Evolutionary conservation across 768 basidiomycete genomes (phyloP).

Genomic region (Mycena floridula): DNA sequence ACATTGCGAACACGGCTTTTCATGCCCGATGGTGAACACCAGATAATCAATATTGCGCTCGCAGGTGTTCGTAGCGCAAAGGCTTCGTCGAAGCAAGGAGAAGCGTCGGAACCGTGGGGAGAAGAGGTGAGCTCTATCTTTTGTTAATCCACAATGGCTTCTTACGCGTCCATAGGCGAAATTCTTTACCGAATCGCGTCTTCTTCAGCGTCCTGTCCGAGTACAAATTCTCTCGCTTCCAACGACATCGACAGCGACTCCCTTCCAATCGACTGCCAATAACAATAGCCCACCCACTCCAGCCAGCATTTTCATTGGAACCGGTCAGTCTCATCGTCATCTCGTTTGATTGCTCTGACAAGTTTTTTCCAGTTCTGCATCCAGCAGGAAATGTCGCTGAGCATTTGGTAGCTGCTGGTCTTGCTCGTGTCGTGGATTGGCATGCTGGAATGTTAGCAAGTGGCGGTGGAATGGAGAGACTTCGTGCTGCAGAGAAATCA

Average conservation of each 20-base stretch:
- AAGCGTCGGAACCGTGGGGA: slow-evolving; percentile 75
- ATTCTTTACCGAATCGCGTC: slow-evolving; percentile 87
- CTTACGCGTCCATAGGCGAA: slow-evolving; percentile 52
- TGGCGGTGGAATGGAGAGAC: slow-evolving; percentile 79
- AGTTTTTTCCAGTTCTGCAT: slow-evolving; percentile 55
- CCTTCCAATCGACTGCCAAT: slow-evolving; percentile 62
- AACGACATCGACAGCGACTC: slow-evolving; percentile 60
- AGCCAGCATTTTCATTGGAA: slow-evolving; percentile 87
- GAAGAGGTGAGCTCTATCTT: slow-evolving; percentile 64
- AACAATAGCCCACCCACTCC: slow-evolving; percentile 47
- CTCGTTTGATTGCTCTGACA: neutral
- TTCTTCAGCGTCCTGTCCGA: slow-evolving; percentile 74
- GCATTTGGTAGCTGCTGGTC: slow-evolving; percentile 73
- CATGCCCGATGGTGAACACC: slow-evolving; percentile 86
- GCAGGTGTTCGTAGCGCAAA: slow-evolving; percentile 79
- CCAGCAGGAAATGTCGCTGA: slow-evolving; percentile 95
- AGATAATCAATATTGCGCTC: slow-evolving; percentile 79
- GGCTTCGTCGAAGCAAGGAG: slow-evolving; percentile 64
- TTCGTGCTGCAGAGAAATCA: slow-evolving; percentile 75
- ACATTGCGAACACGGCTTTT: slow-evolving; percentile 85
- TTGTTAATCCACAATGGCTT: slow-evolving; percentile 2
- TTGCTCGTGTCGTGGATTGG: slow-evolving; percentile 94
- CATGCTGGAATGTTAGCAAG: slow-evolving; percentile 91
- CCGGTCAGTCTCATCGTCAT: slow-evolving; percentile 36
- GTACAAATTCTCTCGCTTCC: slow-evolving; percentile 79